phyloP scores from a whole-genome alignment of 306 rosid species.

The Astragalus glycyphyllos region DNA sequence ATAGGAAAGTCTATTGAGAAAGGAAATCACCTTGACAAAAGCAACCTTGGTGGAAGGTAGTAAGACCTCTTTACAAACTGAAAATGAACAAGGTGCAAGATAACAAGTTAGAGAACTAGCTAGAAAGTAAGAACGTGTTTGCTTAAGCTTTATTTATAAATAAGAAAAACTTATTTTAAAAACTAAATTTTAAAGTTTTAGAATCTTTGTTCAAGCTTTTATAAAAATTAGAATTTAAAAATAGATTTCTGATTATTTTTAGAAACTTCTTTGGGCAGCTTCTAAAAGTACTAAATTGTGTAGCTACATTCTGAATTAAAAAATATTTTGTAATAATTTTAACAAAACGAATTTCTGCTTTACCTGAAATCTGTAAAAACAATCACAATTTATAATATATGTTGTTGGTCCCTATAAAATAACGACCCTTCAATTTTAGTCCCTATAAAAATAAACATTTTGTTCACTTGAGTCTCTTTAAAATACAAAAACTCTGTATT shows the following conservation, averaged over 20 bases:
- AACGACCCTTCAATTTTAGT: no score
- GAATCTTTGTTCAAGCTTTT: neutral
- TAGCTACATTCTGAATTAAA: neutral
- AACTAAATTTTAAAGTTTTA: neutral
- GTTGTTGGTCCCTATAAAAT: no score
- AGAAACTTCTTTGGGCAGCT: neutral
- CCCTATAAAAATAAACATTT: no score
- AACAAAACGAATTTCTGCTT: neutral
- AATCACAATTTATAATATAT: neutral
- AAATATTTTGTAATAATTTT: no score
- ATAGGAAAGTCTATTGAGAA: slow-evolving; percentile 2
- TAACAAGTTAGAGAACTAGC: slow-evolving; percentile 23
- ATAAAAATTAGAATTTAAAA: slow-evolving; percentile 2
- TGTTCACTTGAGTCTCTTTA: no score
- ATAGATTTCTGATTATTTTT: neutral
- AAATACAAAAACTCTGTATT: no score
- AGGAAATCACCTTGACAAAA: slow-evolving; percentile 66
- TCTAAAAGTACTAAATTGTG: neutral
- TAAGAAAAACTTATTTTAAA: neutral
- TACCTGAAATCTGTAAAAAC: neutral
- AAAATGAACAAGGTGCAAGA: slow-evolving; percentile 36
- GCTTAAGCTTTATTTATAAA: neutral
- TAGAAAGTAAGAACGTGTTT: neutral
- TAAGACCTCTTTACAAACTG: slow-evolving; percentile 79
- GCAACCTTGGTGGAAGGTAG: slow-evolving; percentile 84